Base-by-base conservation (phyloP, 176 grass and related monocot species). In the Miscanthus lutarioriparius region DNA sequence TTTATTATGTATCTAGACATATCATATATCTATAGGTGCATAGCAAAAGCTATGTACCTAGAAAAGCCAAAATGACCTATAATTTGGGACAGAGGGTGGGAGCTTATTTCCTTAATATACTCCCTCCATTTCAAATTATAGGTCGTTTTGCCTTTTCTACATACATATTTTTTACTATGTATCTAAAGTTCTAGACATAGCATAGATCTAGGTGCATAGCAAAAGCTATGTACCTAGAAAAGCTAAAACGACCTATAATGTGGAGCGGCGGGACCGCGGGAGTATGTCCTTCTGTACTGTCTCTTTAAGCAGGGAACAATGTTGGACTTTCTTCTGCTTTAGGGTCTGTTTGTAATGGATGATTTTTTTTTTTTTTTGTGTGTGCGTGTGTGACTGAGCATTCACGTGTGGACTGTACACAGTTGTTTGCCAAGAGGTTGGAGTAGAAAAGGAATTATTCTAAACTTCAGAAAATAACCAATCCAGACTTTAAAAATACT, bases 81-180 rank as follows among this genome's bases (percentile, higher is more conserved):
- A 58, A 58, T 9, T 58, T 58, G 53, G 53, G 45, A 48, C 4
- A 48, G 14, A 48, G 45, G 45, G 45, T 48, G 14, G 45, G 45
- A 75, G 64, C 19, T 70, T 53, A 23, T 63, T 82, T 86, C 13
- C 72, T 77, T 41, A 82, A 76, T 32, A 76, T 48, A 59, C 54
- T 59, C 48, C 49, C 17, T 53, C n/a, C 56, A 61, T 61, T 61
- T 25, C 56, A 61, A 61, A 61, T 61, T 11, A 61, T 61, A 25
- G 56, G 22, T 25, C n/a, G n/a, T 61, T 61, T 61, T 61, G n/a
- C 56, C 56, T 61, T 61, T 25, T 61, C 56, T 61, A n/a, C 20
- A 59, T 61, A 61, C 3, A 61, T 61, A 61, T 8, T 54, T 51
- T 51, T 53, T 20, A 53, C 49, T 54, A 54, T 54, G 51, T 22